phyloP scores from a whole-genome alignment of 1,284 basidiomycete genomes.

The Cutaneotrichosporon sp. region DNA sequence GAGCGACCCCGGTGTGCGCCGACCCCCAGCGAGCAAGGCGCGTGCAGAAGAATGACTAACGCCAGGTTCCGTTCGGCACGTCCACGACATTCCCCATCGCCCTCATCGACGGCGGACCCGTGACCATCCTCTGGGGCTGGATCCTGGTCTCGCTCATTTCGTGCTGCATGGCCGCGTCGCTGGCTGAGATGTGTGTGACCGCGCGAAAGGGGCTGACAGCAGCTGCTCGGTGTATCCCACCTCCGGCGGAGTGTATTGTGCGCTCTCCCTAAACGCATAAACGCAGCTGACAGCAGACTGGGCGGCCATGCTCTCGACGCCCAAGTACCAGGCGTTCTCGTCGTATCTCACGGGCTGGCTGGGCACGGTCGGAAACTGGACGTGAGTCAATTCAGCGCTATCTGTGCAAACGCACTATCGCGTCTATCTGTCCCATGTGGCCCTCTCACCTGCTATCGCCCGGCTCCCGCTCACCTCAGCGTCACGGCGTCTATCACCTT shows the following conservation, averaged over 20 bases:
- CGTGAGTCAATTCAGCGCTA: conserved; percentile 32
- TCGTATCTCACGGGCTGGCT: conserved; percentile 58
- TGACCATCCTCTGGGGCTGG: conserved; percentile 56
- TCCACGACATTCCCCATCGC: conserved; percentile 54
- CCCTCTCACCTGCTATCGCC: neutral
- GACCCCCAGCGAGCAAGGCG: too few species aligned
- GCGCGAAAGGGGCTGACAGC: conserved; percentile 6
- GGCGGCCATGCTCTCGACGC: conserved; percentile 55
- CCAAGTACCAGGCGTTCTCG: conserved; percentile 53
- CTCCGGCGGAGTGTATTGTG: conserved; percentile 56
- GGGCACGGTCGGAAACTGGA: conserved; percentile 57
- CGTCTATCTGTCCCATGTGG: neutral
- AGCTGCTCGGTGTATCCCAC: conserved; percentile 56
- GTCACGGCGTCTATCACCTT: conserved; percentile 57
- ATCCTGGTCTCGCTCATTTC: conserved; percentile 56
- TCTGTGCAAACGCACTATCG: neutral
- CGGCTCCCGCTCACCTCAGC: conserved; percentile 22
- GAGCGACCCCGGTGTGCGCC: too few species aligned
- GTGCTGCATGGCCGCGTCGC: conserved; percentile 54
- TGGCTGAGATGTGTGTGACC: conserved; percentile 53
- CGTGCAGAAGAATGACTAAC: neutral
- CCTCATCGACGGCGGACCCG: conserved; percentile 55
- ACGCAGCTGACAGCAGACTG: conserved; percentile 42
- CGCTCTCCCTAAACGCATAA: too few species aligned
- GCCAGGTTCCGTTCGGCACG: conserved; percentile 42